Evolutionary conservation across 305 asterid genomes (phyloP).

Genomic region (Plantago coronopus): DNA sequence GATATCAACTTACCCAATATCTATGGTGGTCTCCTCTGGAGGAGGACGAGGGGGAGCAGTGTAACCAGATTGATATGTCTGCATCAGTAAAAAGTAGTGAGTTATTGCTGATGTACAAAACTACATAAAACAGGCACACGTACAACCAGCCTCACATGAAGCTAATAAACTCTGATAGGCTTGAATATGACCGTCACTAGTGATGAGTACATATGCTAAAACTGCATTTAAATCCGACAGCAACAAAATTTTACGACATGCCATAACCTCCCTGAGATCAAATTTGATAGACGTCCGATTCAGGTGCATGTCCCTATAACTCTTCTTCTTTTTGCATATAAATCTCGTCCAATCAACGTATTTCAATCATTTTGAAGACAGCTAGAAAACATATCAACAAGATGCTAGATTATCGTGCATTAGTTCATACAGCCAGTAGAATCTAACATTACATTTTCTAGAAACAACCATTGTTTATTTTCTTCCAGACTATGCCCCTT

Average conservation of each 20-base stretch:
- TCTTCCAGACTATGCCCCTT: not conserved
- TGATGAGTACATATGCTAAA: not conserved
- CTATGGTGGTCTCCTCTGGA: conserved; percentile 72
- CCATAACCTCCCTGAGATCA: not conserved
- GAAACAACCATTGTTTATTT: too few species aligned
- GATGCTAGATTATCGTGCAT: too few species aligned
- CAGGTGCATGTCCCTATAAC: not conserved
- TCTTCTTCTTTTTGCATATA: too few species aligned
- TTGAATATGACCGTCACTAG: not conserved
- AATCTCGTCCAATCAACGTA: too few species aligned
- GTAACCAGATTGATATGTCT: conserved; percentile 87
- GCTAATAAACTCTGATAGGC: conserved; percentile 10
- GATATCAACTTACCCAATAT: conserved; percentile 65
- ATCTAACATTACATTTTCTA: too few species aligned
- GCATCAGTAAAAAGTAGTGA: conserved; percentile 24
- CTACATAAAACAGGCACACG: conserved; percentile 9
- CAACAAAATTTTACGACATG: not conserved
- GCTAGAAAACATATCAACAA: too few species aligned
- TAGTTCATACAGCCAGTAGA: too few species aligned
- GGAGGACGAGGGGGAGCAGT: conserved; percentile 78
- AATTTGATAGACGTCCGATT: not conserved
- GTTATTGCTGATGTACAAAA: conserved; percentile 8
- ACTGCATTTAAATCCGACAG: not conserved
- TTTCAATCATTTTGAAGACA: too few species aligned
- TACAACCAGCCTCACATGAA: conserved; percentile 4